Evolutionary conservation across 495 filamentous ascomycete species (phyloP).

Genomic region (Penicillium silybi): DNA sequence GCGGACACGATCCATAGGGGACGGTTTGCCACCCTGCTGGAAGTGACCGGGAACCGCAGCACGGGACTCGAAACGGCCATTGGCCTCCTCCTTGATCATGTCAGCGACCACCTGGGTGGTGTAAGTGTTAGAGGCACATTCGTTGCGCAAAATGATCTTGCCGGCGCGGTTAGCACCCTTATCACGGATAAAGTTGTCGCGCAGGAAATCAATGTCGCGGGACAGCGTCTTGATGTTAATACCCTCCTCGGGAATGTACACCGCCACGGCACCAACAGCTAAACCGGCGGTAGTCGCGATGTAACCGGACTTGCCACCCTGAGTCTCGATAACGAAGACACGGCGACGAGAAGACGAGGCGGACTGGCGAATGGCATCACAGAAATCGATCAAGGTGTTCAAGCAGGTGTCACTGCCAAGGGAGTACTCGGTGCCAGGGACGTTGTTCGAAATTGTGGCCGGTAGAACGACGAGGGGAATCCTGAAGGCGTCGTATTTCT

Average conservation of each 20-base stretch:
- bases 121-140: conserved; percentile 86
- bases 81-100: conserved; percentile 92
- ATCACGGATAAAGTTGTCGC: conserved; percentile 79
- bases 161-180: conserved; percentile 87
- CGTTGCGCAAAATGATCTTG: conserved; percentile 91
- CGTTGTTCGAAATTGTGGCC: conserved; percentile 98
- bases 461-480: conserved; percentile 92
- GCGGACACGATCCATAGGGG: conserved; percentile 91
- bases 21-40: conserved; percentile 91
- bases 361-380: conserved; percentile 95
- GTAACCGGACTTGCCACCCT: conserved; percentile 93
- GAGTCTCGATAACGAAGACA: conserved; percentile 97
- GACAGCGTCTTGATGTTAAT: conserved; percentile 91
- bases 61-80: conserved; percentile 88
- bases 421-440: conserved; percentile 95
- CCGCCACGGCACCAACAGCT: conserved; percentile 84
- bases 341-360: conserved; percentile 87
- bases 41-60: conserved; percentile 94
- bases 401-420: conserved; percentile 95
- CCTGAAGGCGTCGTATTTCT: conserved; percentile 75
- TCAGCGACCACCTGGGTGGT: conserved; percentile 88
- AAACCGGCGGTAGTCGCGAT: conserved; percentile 88
- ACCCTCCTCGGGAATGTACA: conserved; percentile 97
- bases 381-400: conserved; percentile 94
- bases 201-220: conserved; percentile 84